Percentiles rank a stretch among this genome's conserved stretches.
phyloP scores from a whole-genome alignment of 805 yeast genomes.

The Myxozyma mucilagina region DNA sequence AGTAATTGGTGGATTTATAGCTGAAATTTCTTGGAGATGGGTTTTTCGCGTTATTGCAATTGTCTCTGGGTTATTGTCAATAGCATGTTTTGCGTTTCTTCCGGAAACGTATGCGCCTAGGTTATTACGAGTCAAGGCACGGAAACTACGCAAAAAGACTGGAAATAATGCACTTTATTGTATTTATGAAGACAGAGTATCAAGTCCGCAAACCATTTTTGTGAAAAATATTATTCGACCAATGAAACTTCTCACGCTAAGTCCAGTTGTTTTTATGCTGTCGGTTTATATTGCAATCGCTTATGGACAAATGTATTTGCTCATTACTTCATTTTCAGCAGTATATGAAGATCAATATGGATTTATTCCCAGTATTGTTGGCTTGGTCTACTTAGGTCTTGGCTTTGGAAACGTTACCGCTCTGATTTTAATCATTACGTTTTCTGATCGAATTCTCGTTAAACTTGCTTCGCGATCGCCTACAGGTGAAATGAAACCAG shows the following conservation, averaged over 20 bases:
- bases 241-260: slow-evolving; percentile 47
- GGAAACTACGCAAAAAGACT: slow-evolving; percentile 49
- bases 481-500: slow-evolving; percentile 44
- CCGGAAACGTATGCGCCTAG: slow-evolving; percentile 92
- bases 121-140: slow-evolving; percentile 66
- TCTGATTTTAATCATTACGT: slow-evolving; percentile 45
- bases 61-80: slow-evolving; percentile 9
- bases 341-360: slow-evolving; percentile 52
- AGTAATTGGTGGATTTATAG: slow-evolving; percentile 53
- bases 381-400: slow-evolving; percentile 59
- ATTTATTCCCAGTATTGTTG: slow-evolving; percentile 50
- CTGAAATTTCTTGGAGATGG: slow-evolving; percentile 55
- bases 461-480: slow-evolving; percentile 47
- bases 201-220: slow-evolving; percentile 44
- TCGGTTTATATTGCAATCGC: slow-evolving; percentile 59
- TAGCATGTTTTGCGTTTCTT: slow-evolving; percentile 44
- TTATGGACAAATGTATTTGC: slow-evolving; percentile 58
- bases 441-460: slow-evolving; percentile 46
- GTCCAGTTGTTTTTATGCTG: slow-evolving; percentile 57
- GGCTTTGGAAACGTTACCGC: slow-evolving; percentile 51
- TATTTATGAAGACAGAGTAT: slow-evolving; percentile 44
- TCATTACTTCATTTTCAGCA: slow-evolving; percentile 59
- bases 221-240: slow-evolving; percentile 55
- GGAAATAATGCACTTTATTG: slow-evolving; percentile 43
- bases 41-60: slow-evolving; percentile 53